Base-by-base conservation (phyloP, 805 yeast species). In the Kodamaea laetipori region DNA sequence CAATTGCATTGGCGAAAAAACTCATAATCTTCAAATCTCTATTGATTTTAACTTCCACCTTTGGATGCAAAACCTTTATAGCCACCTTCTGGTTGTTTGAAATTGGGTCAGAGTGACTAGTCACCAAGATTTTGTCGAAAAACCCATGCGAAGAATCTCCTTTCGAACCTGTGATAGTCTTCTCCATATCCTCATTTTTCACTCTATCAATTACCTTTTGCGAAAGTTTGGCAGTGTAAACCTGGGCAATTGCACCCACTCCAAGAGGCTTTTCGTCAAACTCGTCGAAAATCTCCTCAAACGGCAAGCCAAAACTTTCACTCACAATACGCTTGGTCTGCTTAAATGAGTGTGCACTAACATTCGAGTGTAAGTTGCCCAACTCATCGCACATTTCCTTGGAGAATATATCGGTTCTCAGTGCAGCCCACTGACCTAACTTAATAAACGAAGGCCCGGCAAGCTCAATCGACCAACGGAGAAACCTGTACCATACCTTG, bases 161-260 rank as follows among this genome's bases (percentile, higher is more conserved):
- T 44, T 49, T 45, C 30, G 51, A 21, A 19, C 44, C 41, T 38
- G 49, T 50, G 10, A 49, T 46, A 15, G 47, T 41, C 5, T 31
- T 23, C 10, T 53, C 58, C 9, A 40, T 15, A 2, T 57, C 60
- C 17, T 62, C 66, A 31, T 55, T 61, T 2, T 55, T 63, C 24
- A 67, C 69, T 45, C 62, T 61, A 6, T 62, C 55, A 16, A 78
- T 61, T 9, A 76, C 74, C 31, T 66, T 65, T 12, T 64, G 57
- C 11, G 81, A 76, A 17, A 88, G 64, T 50, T 80, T 81, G 1
- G 86, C 97, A 28, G 78, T 64, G 64, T 92, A 87, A 2, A 94
- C 99, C 64, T 94, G 99, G 1, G 97, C 99, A 68, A 94, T 94
- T 1, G 99, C 97, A 10, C 99, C 99, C n/a, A 92, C 92, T 1